Evolutionary conservation across 768 basidiomycete genomes (phyloP), one percentile per base, ranked within the genome.

Genomic region (Amanita molliuscula): DNA sequence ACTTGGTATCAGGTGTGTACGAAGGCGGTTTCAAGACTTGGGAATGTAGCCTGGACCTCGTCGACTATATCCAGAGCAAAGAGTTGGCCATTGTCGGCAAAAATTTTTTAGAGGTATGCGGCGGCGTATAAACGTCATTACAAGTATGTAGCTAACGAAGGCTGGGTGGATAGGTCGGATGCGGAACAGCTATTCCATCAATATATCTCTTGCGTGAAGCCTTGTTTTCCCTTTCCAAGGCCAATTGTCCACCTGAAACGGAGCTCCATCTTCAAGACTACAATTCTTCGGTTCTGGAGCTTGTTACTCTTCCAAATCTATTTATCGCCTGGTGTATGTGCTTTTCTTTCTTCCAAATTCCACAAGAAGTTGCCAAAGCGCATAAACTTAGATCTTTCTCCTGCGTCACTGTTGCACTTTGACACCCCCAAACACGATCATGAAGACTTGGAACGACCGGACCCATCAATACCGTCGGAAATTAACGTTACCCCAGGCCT

Each of bases 21-120:
- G 95, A 99, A 67, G 95, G 95, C 18, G 95, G 95, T 4, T 63
- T 98, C 46, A 97, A 98, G 66, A 97, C 93, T 1, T 99, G 95
- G 95, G 95, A 99, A 63, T 95, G 91, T 56, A 87, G 88, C 43
- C 65, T 93, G 11, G 95, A 98, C 63, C 71, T 98, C 2, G 88
- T 87, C 0, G 72, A 78, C 29, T 84, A 82, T 56, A 67, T 88
- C 10, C 68, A 73, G 13, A 48, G 47, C 38, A 41, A 20, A 18
- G 26, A 10, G 8, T 16, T 48, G 20, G 29, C 37, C 9, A 18
- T 41, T 4, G 26, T 56, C 28, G 85, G 83, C 0, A 77, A 74
- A 57, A 72, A 73, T 13, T 65, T 88, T 8, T 59, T 94, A 9
- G 94, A 94, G 78, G 93, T 88, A 53, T 29, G 74, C 5, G n/a